Evolutionary conservation across 2,329 filamentous ascomycete species (phyloP), one percentile per base, ranked within the genome.

Genomic region (Xylaria digitata): DNA sequence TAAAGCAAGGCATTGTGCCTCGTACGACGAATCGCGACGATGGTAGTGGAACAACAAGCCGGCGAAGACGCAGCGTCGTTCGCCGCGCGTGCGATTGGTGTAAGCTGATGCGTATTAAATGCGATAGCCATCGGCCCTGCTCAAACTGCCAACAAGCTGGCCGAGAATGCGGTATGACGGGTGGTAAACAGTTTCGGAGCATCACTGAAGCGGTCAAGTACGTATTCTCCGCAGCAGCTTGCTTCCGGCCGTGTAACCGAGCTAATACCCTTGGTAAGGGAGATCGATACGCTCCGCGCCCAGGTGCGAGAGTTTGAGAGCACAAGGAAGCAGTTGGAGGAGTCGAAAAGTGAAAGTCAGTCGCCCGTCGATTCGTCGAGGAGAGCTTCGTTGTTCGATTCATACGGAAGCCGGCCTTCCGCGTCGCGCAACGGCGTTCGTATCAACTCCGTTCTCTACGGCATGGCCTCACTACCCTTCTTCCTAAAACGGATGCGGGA

Each of bases 101-200:
- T 42, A 69, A 69, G 52, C 40, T 70, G 45, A 65, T 68, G 43
- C 67, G 67, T 17, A 67, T 70, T 56, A 67, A 68, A 30, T 71
- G 69, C 55, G 67, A 71, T 30, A 66, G 54, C 30, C 32, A 68
- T 45, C 37, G 58, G 26, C 69, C 69, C 19, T 71, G 69, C 40
- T 67, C 58, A 23, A 67, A 65, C 57, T 71, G 69, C 50, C 46
- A 43, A 15, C 42, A 67, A 19, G 59, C 61, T 7, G 53, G 52
- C 48, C 58, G 69, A 17, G 53, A 64, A 11, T 69, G 65, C 48
- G 49, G 32, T n/a, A 66, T 59, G 23, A 61, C 42, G n/a, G 63
- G 61, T 11, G 52, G 54, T 6, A 59, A 54, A 7, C 68, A 66
- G 45, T 65, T 67, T n/a, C 59, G 67, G 13, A 64, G 53, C 26